Conservation (phyloP, 768 basidiomycete genomes). For the Russula lepida region DNA sequence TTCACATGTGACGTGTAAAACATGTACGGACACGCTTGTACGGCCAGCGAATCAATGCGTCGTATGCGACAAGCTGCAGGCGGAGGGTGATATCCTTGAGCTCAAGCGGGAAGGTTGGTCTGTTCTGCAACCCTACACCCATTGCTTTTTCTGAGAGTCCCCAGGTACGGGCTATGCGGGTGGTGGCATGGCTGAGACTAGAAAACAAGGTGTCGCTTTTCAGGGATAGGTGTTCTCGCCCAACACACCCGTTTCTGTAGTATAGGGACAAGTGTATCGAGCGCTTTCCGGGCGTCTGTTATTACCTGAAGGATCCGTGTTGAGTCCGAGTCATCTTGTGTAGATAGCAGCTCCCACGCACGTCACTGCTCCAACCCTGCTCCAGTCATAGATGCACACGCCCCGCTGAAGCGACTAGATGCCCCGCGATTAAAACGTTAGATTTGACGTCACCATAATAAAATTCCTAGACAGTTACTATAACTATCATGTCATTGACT, state of each 20-base stretch:
- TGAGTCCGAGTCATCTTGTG: neutral
- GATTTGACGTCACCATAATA: neutral
- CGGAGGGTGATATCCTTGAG: constrained; percentile 69
- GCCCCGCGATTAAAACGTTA: neutral
- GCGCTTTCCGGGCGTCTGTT: too few relatives aligned
- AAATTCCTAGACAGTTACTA: too few relatives aligned
- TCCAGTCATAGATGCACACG: neutral
- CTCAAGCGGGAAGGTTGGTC: constrained; percentile 78
- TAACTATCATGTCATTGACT: neutral
- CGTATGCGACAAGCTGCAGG: constrained; percentile 65
- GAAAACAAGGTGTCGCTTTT: constrained; percentile 72
- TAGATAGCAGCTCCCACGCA: neutral
- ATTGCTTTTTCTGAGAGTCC: neutral
- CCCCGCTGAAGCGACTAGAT: neutral
- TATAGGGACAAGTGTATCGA: neutral
- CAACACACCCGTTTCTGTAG: neutral
- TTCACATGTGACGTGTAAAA: constrained; percentile 86
- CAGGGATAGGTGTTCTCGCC: constrained; percentile 48
- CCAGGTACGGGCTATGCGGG: constrained; percentile 89
- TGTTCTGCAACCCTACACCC: neutral
- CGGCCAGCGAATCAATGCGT: constrained; percentile 74
- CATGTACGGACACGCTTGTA: constrained; percentile 83
- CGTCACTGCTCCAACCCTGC: neutral
- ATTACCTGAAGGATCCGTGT: neutral
- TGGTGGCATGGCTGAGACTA: constrained; percentile 89